These are phyloP conservation scores for Postia placenta DNA, from an alignment of 768 basidiomycete species.

Conservation along the genomic window DNA sequence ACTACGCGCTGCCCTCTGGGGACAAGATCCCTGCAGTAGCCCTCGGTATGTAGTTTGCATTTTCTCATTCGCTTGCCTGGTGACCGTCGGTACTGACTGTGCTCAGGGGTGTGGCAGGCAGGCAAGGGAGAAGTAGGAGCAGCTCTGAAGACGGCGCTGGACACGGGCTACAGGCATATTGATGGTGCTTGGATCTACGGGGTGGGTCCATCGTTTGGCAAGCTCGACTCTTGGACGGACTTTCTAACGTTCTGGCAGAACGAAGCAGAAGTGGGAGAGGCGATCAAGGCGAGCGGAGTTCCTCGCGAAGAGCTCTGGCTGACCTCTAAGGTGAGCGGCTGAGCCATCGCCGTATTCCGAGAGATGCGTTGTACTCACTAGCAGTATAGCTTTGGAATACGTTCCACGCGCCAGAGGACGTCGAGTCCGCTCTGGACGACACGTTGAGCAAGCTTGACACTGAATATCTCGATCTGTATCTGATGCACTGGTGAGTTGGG, in stretches of 20 bases:
- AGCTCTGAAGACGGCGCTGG: constrained; percentile 62
- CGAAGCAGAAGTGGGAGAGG: constrained; percentile 63
- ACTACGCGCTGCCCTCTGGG: constrained; percentile 60
- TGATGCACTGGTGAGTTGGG: constrained; percentile 64
- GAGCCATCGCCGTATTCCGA: background rate
- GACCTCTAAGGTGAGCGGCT: constrained; percentile 44
- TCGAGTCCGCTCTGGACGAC: constrained; percentile 62
- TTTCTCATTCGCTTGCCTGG: background rate
- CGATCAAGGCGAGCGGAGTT: constrained; percentile 51
- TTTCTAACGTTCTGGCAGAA: constrained; percentile 35
- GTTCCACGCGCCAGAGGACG: constrained; percentile 69
- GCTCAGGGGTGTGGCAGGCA: constrained; percentile 60
- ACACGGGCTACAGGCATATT: constrained; percentile 63
- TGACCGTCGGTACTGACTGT: background rate
- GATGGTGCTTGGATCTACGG: constrained; percentile 70
- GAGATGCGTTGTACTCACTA: background rate
- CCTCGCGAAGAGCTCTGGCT: constrained; percentile 62
- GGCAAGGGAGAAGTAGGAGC: constrained; percentile 51
- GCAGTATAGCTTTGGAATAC: constrained; percentile 57
- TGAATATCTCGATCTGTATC: constrained; percentile 73
- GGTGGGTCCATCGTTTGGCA: constrained; percentile 27
- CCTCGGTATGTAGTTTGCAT: constrained; percentile 42
- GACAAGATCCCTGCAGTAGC: constrained; percentile 65
- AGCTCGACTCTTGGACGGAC: background rate
- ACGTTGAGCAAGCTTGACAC: constrained; percentile 54